Conservation (phyloP, 192 early-diverging fungal species). For the Backusella morwellensis region DNA sequence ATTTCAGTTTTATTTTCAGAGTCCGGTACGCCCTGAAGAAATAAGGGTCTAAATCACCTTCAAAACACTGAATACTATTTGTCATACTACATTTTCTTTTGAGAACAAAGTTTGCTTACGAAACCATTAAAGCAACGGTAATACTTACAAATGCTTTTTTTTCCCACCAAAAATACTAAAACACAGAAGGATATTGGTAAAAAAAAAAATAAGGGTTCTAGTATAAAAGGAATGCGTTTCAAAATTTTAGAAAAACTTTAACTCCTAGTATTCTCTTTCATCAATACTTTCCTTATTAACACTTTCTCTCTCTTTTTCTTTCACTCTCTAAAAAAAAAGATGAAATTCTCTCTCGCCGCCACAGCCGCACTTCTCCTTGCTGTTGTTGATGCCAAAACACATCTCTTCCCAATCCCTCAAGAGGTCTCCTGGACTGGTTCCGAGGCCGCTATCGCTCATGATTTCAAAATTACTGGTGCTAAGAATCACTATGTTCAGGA, state of each 20-base stretch:
- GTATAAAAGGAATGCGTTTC: not conserved
- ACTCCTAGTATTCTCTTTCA: not conserved
- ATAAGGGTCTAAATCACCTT: constrained; percentile 1
- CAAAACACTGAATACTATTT: not conserved
- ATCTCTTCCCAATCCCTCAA: constrained; percentile 26
- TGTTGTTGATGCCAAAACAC: constrained; percentile 20
- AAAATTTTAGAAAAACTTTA: not conserved
- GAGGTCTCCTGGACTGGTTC: constrained; percentile 26
- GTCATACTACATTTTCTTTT: constrained; percentile 2
- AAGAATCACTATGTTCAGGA: constrained; percentile 12
- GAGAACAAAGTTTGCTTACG: constrained; percentile 1
- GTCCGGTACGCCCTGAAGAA: not conserved
- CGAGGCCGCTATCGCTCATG: not conserved
- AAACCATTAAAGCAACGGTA: not conserved
- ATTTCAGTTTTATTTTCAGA: not conserved
- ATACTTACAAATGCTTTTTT: not conserved
- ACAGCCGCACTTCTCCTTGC: not conserved
- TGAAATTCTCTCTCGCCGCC: not conserved
- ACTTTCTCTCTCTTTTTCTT: not conserved
- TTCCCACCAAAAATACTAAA: not conserved
- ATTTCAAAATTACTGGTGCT: constrained; percentile 20
- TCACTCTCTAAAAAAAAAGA: not conserved
- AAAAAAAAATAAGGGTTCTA: not conserved
- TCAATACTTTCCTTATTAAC: not conserved
- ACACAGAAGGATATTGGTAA: not conserved